phyloP scores from a whole-genome alignment of 768 basidiomycete genomes.

The Ramaria sp. region DNA sequence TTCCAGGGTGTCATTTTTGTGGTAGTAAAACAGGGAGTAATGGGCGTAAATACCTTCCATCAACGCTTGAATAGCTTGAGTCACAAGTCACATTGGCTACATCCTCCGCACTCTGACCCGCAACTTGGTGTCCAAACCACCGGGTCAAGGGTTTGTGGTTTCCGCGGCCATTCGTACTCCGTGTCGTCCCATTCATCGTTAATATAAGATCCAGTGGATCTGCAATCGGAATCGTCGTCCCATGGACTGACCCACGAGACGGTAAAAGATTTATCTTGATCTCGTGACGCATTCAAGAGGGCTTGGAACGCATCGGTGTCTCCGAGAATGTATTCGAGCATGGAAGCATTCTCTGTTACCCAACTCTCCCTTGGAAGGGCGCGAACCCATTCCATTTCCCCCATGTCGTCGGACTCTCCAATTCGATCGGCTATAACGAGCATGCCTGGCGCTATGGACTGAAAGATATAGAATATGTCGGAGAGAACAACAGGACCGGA shows the following conservation, averaged over 20 bases:
- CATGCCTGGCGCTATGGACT: conserved; percentile 5
- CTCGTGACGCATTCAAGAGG: background rate
- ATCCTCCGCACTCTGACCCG: background rate
- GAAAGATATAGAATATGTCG: conserved; percentile 4
- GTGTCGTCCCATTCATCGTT: background rate
- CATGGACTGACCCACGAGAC: conserved; percentile 1
- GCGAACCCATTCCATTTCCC: conserved; percentile 1
- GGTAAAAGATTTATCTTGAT: background rate
- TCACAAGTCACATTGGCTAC: conserved; percentile 1
- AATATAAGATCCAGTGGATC: background rate
- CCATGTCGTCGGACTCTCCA: conserved; percentile 1
- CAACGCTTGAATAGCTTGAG: no score
- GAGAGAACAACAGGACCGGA: background rate
- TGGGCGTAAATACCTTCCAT: no score
- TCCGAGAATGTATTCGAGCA: conserved; percentile 3
- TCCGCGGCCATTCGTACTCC: background rate
- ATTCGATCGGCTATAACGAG: background rate
- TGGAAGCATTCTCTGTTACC: background rate
- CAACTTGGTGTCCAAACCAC: background rate
- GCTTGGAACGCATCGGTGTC: background rate
- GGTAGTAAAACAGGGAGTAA: no score
- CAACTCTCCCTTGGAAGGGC: background rate
- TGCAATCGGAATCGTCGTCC: background rate
- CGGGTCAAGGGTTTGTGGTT: background rate
- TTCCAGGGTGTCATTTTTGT: no score